Conservation (phyloP, 257 asterid genomes). For the Solanum paucissectum region DNA sequence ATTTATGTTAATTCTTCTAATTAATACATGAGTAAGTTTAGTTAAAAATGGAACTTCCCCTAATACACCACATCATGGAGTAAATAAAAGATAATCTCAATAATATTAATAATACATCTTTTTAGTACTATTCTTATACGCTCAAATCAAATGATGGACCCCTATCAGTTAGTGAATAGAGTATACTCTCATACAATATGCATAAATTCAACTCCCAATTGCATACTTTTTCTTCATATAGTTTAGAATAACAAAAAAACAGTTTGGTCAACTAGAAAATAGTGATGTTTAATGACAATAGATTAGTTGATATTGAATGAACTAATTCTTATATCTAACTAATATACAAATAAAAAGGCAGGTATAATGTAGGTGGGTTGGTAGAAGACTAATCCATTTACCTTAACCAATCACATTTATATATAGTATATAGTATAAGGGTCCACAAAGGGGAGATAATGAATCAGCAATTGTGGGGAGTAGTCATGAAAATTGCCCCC, state of each 20-base stretch:
- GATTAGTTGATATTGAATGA: not conserved
- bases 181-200: not conserved
- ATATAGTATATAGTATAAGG: not conserved
- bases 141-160: not conserved
- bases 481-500: conserved; percentile 2
- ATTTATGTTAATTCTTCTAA: not conserved
- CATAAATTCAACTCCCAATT: not conserved
- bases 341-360: conserved; percentile 9
- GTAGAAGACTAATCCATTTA: conserved; percentile 9
- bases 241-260: not conserved
- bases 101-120: not conserved
- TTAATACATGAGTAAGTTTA: not conserved
- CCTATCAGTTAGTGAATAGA: not conserved
- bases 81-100: not conserved
- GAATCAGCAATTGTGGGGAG: conserved; percentile 14
- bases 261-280: not conserved
- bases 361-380: conserved; percentile 29
- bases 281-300: not conserved
- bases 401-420: conserved; percentile 2
- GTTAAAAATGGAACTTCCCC: not conserved
- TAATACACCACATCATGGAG: not conserved
- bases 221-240: not conserved
- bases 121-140: not conserved
- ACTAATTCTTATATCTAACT: not conserved
- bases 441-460: not conserved